phyloP scores from a whole-genome alignment of 306 rosid genomes.

The Aeschynomene evenia region DNA sequence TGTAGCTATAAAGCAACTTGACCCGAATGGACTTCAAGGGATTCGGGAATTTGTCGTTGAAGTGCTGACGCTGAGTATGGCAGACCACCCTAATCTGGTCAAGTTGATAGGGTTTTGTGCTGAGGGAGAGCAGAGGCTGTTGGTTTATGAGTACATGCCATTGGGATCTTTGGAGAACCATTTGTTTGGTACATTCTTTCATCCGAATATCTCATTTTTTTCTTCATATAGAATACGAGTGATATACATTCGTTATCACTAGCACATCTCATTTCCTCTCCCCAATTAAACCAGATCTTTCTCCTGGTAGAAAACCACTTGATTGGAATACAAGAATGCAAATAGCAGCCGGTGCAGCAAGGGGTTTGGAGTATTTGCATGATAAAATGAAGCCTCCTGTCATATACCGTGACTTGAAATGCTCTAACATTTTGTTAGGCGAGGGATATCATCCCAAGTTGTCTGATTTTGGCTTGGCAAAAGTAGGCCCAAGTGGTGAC shows the following conservation, averaged over 20 bases:
- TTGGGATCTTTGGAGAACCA: slow-evolving; percentile 80
- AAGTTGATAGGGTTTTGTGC: slow-evolving; percentile 81
- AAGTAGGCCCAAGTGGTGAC: slow-evolving; percentile 75
- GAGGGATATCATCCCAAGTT: slow-evolving; percentile 74
- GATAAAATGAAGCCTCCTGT: slow-evolving; percentile 66
- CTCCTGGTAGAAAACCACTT: slow-evolving; percentile 41
- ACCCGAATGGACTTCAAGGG: slow-evolving; percentile 78
- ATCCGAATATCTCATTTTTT: slow-evolving; percentile 7
- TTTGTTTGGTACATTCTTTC: slow-evolving; percentile 57
- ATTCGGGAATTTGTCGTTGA: slow-evolving; percentile 71
- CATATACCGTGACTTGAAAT: slow-evolving; percentile 79
- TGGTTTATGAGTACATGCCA: slow-evolving; percentile 90
- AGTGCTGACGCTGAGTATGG: slow-evolving; percentile 66
- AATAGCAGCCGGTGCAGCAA: slow-evolving; percentile 78
- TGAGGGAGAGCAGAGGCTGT: slow-evolving; percentile 69
- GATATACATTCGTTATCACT: not conserved
- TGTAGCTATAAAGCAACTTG: slow-evolving; percentile 82
- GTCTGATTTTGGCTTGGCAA: slow-evolving; percentile 91
- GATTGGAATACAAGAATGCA: slow-evolving; percentile 90
- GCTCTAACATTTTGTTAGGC: slow-evolving; percentile 83
- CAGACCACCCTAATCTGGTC: slow-evolving; percentile 79
- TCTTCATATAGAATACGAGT: not conserved
- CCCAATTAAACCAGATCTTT: slow-evolving; percentile 41
- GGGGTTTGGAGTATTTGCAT: slow-evolving; percentile 87
- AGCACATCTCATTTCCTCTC: not conserved